Base-by-base conservation (phyloP, 2,329 filamentous ascomycete genomes). In the Mariannaea elegans region DNA sequence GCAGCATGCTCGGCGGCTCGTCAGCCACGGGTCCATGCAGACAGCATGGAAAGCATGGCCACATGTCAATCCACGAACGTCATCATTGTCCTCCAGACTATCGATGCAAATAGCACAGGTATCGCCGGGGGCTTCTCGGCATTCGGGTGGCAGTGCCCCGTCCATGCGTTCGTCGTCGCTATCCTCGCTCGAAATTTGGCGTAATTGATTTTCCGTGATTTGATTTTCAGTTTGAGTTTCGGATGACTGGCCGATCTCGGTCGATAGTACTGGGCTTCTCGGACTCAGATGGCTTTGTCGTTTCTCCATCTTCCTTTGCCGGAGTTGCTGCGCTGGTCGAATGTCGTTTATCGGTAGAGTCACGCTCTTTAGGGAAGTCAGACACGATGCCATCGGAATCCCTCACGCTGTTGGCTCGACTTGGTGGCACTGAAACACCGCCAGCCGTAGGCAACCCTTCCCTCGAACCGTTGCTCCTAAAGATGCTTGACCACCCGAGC, bases 41-140 rank as follows among this genome's bases (percentile, higher is more conserved):
- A 90, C 92, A 49, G 93, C 94, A 75, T 99, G 95, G 85, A 98
- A 99, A 53, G 94, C 94, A 76, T 99, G 95, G n/a, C 95, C 95
- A 72, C 95, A 99, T 4, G 92, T 93, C 62, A 99, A 80, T 2
- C 95, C 95, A 67, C 95, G 92, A 48, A 99, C 89, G 73, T 99
- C 94, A 69, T 98, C 95, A 64, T 97, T 92, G 64, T 98, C 93
- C 75, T 99, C 95, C 16, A 99, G 85, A 0, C 87, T 90, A 73
- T 99, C 95, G 65, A 99, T 90, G 76, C 95, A 99, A 70, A 99
- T 98, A 49, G 95, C 95, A 77, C 95, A 99, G 2, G 93, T 91
- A 73, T 99, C 95, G 41, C 94, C 95, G 1, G 93, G 91, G 51
- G 90, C 90, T 23, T 88, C 87, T 59, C 97, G 80, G 72, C 94